A percentile compares a stretch with the other conserved stretches of the same genome.
Conservation (phyloP, 257 asterid genomes). For the Lycium ferocissimum region DNA sequence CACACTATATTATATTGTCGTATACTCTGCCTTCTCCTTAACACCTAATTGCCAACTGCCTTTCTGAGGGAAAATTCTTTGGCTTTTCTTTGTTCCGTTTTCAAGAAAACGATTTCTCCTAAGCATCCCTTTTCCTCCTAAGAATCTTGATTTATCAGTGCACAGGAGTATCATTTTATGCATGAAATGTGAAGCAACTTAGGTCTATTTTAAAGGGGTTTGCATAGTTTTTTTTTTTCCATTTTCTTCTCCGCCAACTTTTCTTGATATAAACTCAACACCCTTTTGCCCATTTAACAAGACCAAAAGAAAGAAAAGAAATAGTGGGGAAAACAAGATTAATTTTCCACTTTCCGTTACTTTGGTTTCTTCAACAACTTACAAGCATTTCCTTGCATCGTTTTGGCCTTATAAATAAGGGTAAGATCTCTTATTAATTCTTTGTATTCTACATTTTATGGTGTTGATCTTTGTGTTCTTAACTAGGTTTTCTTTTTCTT, state of each 20-base stretch:
- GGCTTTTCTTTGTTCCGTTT: not conserved
- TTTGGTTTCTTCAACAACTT: constrained; percentile 42
- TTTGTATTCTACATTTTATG: not conserved
- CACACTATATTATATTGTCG: not conserved
- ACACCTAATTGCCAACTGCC: constrained; percentile 31
- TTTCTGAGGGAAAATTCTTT: not conserved
- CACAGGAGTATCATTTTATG: too few relatives aligned
- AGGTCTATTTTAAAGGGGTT: not conserved
- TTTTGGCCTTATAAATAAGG: constrained; percentile 31
- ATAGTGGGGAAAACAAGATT: not conserved
- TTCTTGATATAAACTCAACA: constrained; percentile 30
- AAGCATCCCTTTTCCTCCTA: not conserved
- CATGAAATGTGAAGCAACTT: not conserved
- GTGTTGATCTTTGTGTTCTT: not conserved
- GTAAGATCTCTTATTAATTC: constrained; percentile 35
- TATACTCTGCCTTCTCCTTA: constrained; percentile 9
- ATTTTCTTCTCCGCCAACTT: constrained; percentile 46
- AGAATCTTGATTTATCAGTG: constrained; percentile 14
- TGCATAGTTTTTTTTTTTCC: not conserved
- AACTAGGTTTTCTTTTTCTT: constrained; percentile 29
- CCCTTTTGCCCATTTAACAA: not conserved
- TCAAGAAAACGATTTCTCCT: constrained; percentile 34
- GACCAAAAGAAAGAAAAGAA: constrained; percentile 9
- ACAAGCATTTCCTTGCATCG: not conserved
- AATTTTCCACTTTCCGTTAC: not conserved